Conservation (phyloP, 148 eudicot genomes). For the Vaccinium macrocarpon region DNA sequence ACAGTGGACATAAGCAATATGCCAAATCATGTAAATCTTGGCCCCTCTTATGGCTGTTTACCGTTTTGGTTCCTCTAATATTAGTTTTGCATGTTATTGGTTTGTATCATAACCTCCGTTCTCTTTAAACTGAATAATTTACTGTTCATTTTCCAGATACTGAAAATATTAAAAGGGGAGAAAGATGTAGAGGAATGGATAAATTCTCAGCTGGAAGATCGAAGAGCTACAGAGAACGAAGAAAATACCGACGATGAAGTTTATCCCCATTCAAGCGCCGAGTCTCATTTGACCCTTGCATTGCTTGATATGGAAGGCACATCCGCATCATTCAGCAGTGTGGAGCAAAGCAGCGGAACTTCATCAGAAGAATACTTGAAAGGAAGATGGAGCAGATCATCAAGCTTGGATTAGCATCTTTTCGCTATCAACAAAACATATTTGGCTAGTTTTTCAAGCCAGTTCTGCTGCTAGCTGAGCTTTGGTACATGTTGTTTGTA, state of each 20-base stretch:
- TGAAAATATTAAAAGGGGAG: slow-evolving; percentile 63
- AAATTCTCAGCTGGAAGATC: slow-evolving; percentile 27
- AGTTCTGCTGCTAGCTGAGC: neutral
- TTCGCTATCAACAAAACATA: neutral
- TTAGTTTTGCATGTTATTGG: neutral
- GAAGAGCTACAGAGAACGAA: slow-evolving; percentile 28
- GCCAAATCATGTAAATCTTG: neutral
- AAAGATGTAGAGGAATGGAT: slow-evolving; percentile 38
- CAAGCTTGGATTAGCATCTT: slow-evolving; percentile 44
- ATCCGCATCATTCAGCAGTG: slow-evolving; percentile 51
- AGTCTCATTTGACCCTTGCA: slow-evolving; percentile 63
- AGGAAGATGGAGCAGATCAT: slow-evolving; percentile 55
- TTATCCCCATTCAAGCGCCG: slow-evolving; percentile 54
- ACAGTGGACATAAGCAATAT: neutral
- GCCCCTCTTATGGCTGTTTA: neutral
- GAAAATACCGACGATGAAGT: slow-evolving; percentile 63
- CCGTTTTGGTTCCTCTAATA: neutral
- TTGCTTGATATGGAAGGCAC: slow-evolving; percentile 60
- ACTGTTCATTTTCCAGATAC: slow-evolving; percentile 35
- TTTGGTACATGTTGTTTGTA: neutral
- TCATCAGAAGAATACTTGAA: slow-evolving; percentile 55
- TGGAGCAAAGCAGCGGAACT: slow-evolving; percentile 43
- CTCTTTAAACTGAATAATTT: neutral
- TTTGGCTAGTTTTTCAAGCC: neutral
- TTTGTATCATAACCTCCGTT: neutral